Evolutionary conservation across 163 green algal genomes (phyloP).

Genomic region (Dunaliella salina): DNA sequence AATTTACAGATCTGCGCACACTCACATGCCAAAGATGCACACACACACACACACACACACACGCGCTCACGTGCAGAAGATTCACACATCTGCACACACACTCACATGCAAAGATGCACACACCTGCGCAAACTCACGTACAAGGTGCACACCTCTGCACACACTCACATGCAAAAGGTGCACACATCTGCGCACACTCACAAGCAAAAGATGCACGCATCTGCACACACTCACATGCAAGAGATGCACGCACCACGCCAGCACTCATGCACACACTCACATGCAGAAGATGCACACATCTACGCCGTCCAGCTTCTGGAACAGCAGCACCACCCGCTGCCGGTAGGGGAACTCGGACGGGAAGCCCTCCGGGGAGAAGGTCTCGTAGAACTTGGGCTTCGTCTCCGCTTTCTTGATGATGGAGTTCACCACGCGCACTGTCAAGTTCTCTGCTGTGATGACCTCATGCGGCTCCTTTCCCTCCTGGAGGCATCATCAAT

Average conservation of each 20-base stretch:
- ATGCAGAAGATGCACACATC: conserved; percentile 90
- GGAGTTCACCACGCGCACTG: conserved; percentile 88
- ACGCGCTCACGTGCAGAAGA: conserved; percentile 67
- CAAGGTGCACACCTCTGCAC: too few relatives aligned
- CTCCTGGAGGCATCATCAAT: conserved; percentile 1
- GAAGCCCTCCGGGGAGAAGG: conserved; percentile 54
- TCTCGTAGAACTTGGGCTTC: conserved; percentile 61
- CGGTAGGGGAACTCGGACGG: conserved; percentile 76
- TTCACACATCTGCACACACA: conserved; percentile 84
- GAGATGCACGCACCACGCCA: conserved; percentile 92
- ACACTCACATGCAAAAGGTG: conserved; percentile 68
- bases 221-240: conserved; percentile 60
- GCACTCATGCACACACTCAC: conserved; percentile 62
- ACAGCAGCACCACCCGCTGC: conserved; percentile 92
- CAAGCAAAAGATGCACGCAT: conserved; percentile 88
- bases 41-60: conserved; percentile 28
- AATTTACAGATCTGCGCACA: conserved; percentile 93
- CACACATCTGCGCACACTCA: conserved; percentile 77
- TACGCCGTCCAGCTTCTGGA: conserved; percentile 89
- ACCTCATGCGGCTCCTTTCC: conserved; percentile 39
- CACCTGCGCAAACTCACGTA: not conserved
- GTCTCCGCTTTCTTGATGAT: conserved; percentile 85
- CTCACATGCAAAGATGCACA: conserved; percentile 32
- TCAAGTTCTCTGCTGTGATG: conserved; percentile 56
- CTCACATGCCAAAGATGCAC: too few relatives aligned